phyloP scores from a whole-genome alignment of 495 filamentous ascomycete genomes.

The Daldinia bambusicola region DNA sequence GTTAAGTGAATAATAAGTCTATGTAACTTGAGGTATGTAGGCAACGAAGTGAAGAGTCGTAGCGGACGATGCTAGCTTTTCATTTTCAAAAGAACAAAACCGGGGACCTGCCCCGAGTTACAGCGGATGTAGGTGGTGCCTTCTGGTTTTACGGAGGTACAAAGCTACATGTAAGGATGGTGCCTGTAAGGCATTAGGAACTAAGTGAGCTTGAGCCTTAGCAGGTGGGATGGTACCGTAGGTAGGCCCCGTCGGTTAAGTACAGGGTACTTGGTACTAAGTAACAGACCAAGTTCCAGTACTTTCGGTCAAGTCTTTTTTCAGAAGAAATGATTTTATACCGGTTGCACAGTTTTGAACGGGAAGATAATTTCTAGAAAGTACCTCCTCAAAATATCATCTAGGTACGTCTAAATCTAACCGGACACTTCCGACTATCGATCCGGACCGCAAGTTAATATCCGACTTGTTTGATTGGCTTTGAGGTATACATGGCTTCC shows the following conservation, averaged over 20 bases:
- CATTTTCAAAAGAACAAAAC: constrained; percentile 18
- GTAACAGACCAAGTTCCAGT: constrained; percentile 12
- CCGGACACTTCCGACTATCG: constrained; percentile 27
- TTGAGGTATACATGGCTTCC: constrained; percentile 2
- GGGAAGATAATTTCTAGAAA: constrained; percentile 14
- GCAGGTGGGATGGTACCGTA: constrained; percentile 24
- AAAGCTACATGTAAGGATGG: constrained; percentile 3
- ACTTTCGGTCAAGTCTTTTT: constrained; percentile 31
- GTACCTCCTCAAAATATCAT: background rate
- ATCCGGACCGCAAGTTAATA: constrained; percentile 30
- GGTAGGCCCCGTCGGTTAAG: constrained; percentile 17
- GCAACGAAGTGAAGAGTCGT: constrained; percentile 7
- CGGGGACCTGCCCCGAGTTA: background rate
- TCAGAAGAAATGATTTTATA: constrained; percentile 4
- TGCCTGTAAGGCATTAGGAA: constrained; percentile 1
- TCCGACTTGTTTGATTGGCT: constrained; percentile 25
- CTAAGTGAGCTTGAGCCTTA: constrained; percentile 15
- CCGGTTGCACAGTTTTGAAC: constrained; percentile 23
- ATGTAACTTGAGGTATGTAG: background rate
- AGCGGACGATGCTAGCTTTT: constrained; percentile 21
- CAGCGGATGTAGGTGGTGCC: constrained; percentile 6
- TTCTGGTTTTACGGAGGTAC: constrained; percentile 12
- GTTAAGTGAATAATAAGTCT: background rate
- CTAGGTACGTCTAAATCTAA: background rate
- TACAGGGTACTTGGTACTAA: constrained; percentile 28